A percentile compares a stretch with the other conserved stretches of the same genome.
Evolutionary conservation across 177 flowering plant species (phyloP).

Genomic region (Vitis hybrid): DNA sequence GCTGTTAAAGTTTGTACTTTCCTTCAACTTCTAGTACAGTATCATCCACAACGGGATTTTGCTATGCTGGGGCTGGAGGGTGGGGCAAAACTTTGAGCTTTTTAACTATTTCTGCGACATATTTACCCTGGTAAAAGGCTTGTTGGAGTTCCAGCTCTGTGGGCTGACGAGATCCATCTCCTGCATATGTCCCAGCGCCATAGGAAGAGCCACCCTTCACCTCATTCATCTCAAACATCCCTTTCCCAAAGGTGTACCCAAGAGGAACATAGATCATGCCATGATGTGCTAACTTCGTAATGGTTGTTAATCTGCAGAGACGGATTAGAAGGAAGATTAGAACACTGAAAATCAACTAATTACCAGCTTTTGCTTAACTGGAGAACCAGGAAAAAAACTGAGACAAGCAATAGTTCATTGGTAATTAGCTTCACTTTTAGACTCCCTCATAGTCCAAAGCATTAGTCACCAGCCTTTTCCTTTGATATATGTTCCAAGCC

Average conservation of each 20-base stretch:
- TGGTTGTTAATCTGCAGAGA: constrained; percentile 63
- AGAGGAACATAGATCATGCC: constrained; percentile 87
- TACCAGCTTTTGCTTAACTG: no score
- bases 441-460: no score
- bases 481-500: no score
- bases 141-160: constrained; percentile 77
- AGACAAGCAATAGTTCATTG: no score
- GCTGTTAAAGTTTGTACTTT: no score
- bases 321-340: no score
- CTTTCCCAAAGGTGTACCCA: constrained; percentile 82
- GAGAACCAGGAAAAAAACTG: no score
- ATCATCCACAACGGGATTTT: no score
- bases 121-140: constrained; percentile 84
- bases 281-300: constrained; percentile 82
- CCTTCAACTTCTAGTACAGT: no score
- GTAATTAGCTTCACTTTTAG: no score
- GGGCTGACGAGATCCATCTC: constrained; percentile 75
- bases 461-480: no score
- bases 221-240: constrained; percentile 84
- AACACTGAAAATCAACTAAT: background rate
- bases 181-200: constrained; percentile 88
- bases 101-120: constrained; percentile 62
- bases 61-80: no score
- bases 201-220: constrained; percentile 90
- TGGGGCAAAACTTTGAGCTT: constrained; percentile 46